phyloP scores from a whole-genome alignment of 2,329 filamentous ascomycete species.

The Cordyceps sp. region DNA sequence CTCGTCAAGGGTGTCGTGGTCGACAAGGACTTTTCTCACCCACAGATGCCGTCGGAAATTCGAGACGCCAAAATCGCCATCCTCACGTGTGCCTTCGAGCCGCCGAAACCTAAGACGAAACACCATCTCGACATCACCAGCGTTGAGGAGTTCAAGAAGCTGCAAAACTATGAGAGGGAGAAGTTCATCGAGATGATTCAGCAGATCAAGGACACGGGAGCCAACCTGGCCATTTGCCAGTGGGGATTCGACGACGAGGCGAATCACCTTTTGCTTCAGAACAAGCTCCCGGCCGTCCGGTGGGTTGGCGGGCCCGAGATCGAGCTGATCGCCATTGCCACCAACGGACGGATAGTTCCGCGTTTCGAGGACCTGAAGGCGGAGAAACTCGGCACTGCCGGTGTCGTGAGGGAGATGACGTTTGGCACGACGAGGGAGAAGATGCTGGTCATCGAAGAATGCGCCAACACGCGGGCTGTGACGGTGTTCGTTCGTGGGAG shows the following conservation, averaged over 20 bases:
- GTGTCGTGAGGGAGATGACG: slow-evolving; percentile 82
- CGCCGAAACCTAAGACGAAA: slow-evolving; percentile 98
- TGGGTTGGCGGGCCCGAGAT: slow-evolving; percentile 99
- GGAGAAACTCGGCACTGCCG: slow-evolving; percentile 81
- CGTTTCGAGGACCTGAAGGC: slow-evolving; percentile 86
- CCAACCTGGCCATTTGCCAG: slow-evolving; percentile 95
- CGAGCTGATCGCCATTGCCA: slow-evolving; percentile 95
- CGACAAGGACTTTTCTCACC: slow-evolving; percentile 99
- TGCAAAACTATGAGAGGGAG: slow-evolving; percentile 87
- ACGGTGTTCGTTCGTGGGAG: slow-evolving; percentile 92
- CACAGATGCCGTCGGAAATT: slow-evolving; percentile 95
- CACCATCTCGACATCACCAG: slow-evolving; percentile 96
- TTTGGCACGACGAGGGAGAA: slow-evolving; percentile 97
- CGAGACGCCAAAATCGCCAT: slow-evolving; percentile 94
- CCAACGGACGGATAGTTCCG: slow-evolving; percentile 93
- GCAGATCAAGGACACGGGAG: slow-evolving; percentile 92
- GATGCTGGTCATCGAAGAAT: slow-evolving; percentile 99
- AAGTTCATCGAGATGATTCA: slow-evolving; percentile 99
- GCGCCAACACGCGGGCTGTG: slow-evolving; percentile 90
- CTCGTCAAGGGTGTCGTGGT: slow-evolving; percentile 96
- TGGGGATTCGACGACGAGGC: slow-evolving; percentile 99
- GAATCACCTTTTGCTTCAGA: slow-evolving; percentile 92
- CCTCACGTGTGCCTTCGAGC: slow-evolving; percentile 93
- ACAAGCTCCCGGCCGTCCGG: slow-evolving; percentile 84
- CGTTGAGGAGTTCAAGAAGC: slow-evolving; percentile 95